These are phyloP conservation scores for Hypomyces perniciosus DNA, from an alignment of 2,329 filamentous ascomycete genomes.

Conservation along the genomic window DNA sequence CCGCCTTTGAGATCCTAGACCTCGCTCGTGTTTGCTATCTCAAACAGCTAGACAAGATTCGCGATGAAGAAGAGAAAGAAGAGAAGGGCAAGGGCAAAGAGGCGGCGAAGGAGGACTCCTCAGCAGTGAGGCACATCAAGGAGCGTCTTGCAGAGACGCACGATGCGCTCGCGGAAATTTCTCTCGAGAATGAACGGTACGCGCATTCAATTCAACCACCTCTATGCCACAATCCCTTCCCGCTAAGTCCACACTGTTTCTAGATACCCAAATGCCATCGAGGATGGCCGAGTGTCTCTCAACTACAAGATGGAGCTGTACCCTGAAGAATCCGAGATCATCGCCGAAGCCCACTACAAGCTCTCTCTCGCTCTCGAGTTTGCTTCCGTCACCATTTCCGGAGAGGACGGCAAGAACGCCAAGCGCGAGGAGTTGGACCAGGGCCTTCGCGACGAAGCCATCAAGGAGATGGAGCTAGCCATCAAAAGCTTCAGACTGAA, in stretches of 20 bases:
- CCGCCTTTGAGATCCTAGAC: conserved; percentile 80
- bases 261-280: conserved; percentile 77
- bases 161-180: conserved; percentile 91
- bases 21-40: conserved; percentile 63
- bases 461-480: conserved; percentile 64
- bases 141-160: conserved; percentile 89
- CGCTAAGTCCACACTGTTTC: conserved; percentile 8
- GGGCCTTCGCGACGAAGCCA: conserved; percentile 63
- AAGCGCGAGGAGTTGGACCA: conserved; percentile 58
- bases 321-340: conserved; percentile 71
- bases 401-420: conserved; percentile 38
- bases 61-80: conserved; percentile 25
- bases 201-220: conserved; percentile 11
- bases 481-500: conserved; percentile 68
- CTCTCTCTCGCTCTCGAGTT: conserved; percentile 93
- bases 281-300: conserved; percentile 72
- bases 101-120: conserved; percentile 33
- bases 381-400: conserved; percentile 65
- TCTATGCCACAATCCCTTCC: background rate
- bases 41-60: conserved; percentile 43
- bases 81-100: conserved; percentile 39
- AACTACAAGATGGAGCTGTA: conserved; percentile 74
- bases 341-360: conserved; percentile 95
- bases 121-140: conserved; percentile 56
- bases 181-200: conserved; percentile 85